Evolutionary conservation across 1,139 yeast genomes (phyloP).

Genomic region (Debaryomycetaceae sp.): DNA sequence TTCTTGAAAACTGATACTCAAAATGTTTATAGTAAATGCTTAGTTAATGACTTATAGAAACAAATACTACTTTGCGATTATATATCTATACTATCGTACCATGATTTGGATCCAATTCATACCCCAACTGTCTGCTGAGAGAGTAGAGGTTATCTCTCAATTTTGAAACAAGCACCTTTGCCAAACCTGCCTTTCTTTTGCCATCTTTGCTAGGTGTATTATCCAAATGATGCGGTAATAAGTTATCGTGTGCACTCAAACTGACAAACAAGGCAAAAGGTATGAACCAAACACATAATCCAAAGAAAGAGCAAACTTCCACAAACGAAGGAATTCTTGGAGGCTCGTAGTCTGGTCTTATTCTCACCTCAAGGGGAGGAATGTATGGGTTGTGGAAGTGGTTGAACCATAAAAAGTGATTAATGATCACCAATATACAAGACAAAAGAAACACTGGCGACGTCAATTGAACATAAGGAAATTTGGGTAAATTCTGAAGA

Average conservation of each 20-base stretch:
- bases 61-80: neutral
- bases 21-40: neutral
- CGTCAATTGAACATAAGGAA: conserved; percentile 78
- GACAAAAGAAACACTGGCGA: conserved; percentile 70
- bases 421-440: conserved; percentile 68
- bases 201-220: conserved; percentile 27
- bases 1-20: conserved; percentile 28
- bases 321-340: conserved; percentile 78
- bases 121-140: conserved; percentile 53
- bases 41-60: neutral
- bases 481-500: conserved; percentile 68
- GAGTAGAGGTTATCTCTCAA: conserved; percentile 50
- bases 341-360: conserved; percentile 55
- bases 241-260: conserved; percentile 87
- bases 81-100: conserved; percentile 41
- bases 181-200: conserved; percentile 35
- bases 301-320: conserved; percentile 92
- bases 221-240: conserved; percentile 60
- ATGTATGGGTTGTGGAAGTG: conserved; percentile 70
- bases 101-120: conserved; percentile 58
- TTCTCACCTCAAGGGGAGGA: conserved; percentile 54
- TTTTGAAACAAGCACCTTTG: conserved; percentile 60
- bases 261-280: conserved; percentile 93
- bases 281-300: conserved; percentile 87
- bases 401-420: conserved; percentile 89